Conservation (phyloP, 805 yeast species). For the Metschnikowia koreensis region DNA sequence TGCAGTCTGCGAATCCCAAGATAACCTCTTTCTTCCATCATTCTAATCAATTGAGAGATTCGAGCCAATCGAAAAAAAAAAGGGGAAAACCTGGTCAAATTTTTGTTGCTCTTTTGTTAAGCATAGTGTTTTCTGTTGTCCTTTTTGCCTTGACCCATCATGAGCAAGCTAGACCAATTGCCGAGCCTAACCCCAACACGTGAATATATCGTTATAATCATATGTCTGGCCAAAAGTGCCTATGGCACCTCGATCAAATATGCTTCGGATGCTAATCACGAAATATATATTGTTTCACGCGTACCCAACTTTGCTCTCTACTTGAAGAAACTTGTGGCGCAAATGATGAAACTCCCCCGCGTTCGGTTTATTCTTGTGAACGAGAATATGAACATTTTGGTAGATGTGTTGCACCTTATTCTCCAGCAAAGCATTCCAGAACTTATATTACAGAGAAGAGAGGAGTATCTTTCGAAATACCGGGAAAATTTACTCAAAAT, state of each 20-base stretch:
- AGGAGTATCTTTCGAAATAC: slow-evolving; percentile 4
- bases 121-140: no score
- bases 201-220: slow-evolving; percentile 7
- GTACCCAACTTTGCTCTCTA: slow-evolving; percentile 9
- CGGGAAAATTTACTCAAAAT: slow-evolving; percentile 7
- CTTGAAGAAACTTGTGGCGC: slow-evolving; percentile 6
- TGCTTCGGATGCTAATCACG: slow-evolving; percentile 8
- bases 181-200: slow-evolving; percentile 2
- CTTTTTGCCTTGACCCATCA: background rate
- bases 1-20: no score
- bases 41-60: no score
- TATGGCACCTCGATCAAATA: slow-evolving; percentile 7
- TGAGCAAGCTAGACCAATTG: background rate
- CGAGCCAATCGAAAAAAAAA: no score
- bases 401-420: slow-evolving; percentile 10
- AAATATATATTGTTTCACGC: slow-evolving; percentile 13
- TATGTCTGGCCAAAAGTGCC: slow-evolving; percentile 13
- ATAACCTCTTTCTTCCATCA: no score
- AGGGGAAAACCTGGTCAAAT: no score
- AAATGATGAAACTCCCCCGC: slow-evolving; percentile 1
- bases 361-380: slow-evolving; percentile 13
- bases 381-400: slow-evolving; percentile 6
- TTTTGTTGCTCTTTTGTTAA: no score
- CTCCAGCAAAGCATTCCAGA: background rate
- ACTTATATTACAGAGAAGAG: background rate